These are phyloP conservation scores for Biscogniauxia mediterranea DNA, from an alignment of 2,329 filamentous ascomycete genomes.

Conservation along the genomic window DNA sequence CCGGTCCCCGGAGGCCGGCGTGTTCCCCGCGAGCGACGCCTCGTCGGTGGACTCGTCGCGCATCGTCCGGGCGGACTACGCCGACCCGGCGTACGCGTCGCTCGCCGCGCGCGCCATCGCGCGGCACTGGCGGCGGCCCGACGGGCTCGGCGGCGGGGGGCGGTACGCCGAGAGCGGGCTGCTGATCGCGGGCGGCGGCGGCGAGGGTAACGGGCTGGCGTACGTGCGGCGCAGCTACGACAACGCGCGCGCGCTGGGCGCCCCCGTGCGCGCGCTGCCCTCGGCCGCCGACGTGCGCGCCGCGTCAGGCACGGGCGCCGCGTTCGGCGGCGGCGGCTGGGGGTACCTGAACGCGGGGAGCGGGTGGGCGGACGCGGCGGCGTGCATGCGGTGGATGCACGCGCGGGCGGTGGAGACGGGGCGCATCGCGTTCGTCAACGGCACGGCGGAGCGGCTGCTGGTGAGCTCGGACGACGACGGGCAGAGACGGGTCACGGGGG, in stretches of 20 bases:
- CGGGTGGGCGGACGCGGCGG: constrained; percentile 79
- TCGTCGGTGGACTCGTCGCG: constrained; percentile 63
- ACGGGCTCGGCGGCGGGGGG: constrained; percentile 58
- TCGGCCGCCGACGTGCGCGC: constrained; percentile 40
- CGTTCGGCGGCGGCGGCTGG: constrained; percentile 60
- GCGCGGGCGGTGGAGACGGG: constrained; percentile 51
- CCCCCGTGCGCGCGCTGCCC: constrained; percentile 2
- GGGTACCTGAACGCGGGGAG: constrained; percentile 73
- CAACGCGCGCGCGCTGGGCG: constrained; percentile 56
- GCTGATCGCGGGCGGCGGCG: constrained; percentile 47
- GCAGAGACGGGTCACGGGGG: constrained; percentile 55
- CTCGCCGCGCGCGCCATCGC: constrained; percentile 69
- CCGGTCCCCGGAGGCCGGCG: constrained; percentile 44
- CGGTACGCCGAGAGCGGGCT: constrained; percentile 72
- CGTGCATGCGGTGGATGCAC: constrained; percentile 64
- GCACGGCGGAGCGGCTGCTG: constrained; percentile 43
- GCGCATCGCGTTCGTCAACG: constrained; percentile 55
- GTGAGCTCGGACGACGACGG: constrained; percentile 32
- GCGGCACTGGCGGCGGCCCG: constrained; percentile 59
- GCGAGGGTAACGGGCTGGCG: constrained; percentile 41
- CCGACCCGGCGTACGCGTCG: constrained; percentile 70
- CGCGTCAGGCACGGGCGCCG: constrained; percentile 47
- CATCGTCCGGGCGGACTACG: constrained; percentile 74
- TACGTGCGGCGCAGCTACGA: constrained; percentile 61
- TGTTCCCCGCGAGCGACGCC: constrained; percentile 60